A percentile compares a stretch with the other conserved stretches of the same genome.
Evolutionary conservation across 2,329 filamentous ascomycete species (phyloP).

Genomic region (Venturia nashicola): DNA sequence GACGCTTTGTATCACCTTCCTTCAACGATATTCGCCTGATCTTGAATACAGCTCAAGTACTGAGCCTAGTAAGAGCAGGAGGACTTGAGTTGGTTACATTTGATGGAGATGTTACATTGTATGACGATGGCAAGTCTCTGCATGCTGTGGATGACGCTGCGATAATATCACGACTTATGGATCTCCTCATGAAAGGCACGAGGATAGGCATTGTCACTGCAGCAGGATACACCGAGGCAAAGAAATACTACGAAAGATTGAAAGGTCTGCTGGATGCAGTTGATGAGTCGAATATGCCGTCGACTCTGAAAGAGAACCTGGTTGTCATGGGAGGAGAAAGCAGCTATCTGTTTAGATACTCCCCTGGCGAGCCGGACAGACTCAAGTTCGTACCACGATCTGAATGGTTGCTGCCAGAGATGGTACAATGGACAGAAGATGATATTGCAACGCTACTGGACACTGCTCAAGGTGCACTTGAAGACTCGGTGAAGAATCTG

Average conservation of each 20-base stretch:
- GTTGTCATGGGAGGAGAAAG: constrained; percentile 92
- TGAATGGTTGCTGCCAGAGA: constrained; percentile 66
- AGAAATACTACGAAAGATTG: constrained; percentile 75
- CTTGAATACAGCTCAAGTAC: constrained; percentile 87
- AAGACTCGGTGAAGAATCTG: constrained; percentile 69
- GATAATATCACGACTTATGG: constrained; percentile 55
- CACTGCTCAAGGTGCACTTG: constrained; percentile 72
- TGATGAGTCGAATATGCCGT: constrained; percentile 48
- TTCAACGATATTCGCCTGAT: constrained; percentile 95
- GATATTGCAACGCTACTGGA: constrained; percentile 76
- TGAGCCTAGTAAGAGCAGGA: constrained; percentile 68
- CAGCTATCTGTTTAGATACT: constrained; percentile 85
- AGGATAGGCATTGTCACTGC: constrained; percentile 93
- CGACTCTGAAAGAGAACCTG: constrained; percentile 61
- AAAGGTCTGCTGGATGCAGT: constrained; percentile 79
- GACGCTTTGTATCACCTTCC: constrained; percentile 86
- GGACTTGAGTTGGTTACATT: constrained; percentile 82
- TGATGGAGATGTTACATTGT: constrained; percentile 93
- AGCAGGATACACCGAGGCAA: constrained; percentile 81
- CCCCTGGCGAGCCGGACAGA: constrained; percentile 49
- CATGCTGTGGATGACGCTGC: constrained; percentile 52
- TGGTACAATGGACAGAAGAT: constrained; percentile 62
- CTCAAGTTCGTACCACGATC: constrained; percentile 52
- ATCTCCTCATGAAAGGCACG: constrained; percentile 64
- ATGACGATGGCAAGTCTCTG: constrained; percentile 68